Base-by-base conservation (phyloP, 306 rosid species). In the Fagus crenata region DNA sequence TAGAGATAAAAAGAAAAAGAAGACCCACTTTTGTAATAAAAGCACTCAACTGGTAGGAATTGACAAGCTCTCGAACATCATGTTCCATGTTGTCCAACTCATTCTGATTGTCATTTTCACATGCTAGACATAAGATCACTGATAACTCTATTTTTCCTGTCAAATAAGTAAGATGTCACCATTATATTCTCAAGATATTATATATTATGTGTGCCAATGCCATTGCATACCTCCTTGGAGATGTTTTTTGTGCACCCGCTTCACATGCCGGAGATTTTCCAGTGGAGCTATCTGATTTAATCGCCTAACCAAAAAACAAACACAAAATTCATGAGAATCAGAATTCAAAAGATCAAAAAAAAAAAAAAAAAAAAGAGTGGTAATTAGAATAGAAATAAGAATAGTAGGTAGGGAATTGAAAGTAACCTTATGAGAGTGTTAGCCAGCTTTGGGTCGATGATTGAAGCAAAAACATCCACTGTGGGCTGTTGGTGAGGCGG, bases 11-110 rank as follows among this genome's bases (percentile, higher is more conserved):
- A 53, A 35, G 51, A 9, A 81, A 81, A 84, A 12, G 78, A 84
- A 86, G 63, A 90, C 93, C 83, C 88, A 95, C 98, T 88, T 95
- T 90, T 82, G 95, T 81, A 80, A 85, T 82, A 88, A 89, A 95
- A 74, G 96, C 86, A 92, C 89, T 92, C 92, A 95, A 89, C 87
- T 88, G 85, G 85, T 90, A 84, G 84, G 84, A 81, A 53, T 69
- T 75, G 73, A 92, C 83, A 68, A 92, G 83, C 89, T 89, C 92
- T 69, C 74, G 88, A 28, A 92, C 84, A 77, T 74, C 83, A 6
- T 74, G 79, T 2, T 88, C 87, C 72, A 92, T 72, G 75, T 28
- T 73, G 79, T 84, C 91, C 83, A 82, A 54, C 68, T 83, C 87
- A 82, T 76, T 32, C 68, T 83, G 88, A 82, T 76, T 32, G 55